Evolutionary conservation across 352 stramenopile species (phyloP).

Genomic region (Phytopythium montanum): DNA sequence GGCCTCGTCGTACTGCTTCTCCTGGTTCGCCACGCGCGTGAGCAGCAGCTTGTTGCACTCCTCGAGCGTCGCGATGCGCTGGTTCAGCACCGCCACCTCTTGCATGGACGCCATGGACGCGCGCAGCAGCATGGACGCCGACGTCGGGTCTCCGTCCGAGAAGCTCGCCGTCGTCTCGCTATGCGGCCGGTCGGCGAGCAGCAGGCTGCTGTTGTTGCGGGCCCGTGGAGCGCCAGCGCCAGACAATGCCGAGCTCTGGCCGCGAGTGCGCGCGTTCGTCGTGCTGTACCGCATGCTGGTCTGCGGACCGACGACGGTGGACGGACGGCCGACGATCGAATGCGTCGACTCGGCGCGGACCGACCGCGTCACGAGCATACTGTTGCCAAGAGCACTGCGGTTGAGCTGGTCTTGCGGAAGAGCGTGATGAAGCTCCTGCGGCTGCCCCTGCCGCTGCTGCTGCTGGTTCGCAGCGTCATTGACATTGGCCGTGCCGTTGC

Average conservation of each 20-base stretch:
- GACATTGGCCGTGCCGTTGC: too few relatives aligned
- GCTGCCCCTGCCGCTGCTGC: not conserved
- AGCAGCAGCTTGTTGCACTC: slow-evolving; percentile 75
- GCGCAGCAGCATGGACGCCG: not conserved
- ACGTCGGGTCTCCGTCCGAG: slow-evolving; percentile 38
- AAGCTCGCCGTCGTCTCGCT: slow-evolving; percentile 61
- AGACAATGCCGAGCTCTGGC: slow-evolving; percentile 1
- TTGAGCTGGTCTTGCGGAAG: slow-evolving; percentile 4
- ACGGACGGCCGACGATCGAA: slow-evolving; percentile 36
- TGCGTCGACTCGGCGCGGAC: slow-evolving; percentile 48
- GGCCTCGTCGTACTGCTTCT: slow-evolving; percentile 84
- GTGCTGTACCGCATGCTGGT: slow-evolving; percentile 50
- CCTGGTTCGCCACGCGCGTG: slow-evolving; percentile 62
- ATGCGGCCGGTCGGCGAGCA: slow-evolving; percentile 20
- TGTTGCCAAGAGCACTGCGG: slow-evolving; percentile 14
- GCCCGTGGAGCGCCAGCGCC: not conserved
- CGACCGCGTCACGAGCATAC: slow-evolving; percentile 17
- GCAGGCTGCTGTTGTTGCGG: slow-evolving; percentile 25
- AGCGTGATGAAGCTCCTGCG: not conserved
- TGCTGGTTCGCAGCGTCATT: not conserved
- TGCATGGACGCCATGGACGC: slow-evolving; percentile 17
- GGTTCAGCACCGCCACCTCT: slow-evolving; percentile 48
- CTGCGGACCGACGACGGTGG: slow-evolving; percentile 41
- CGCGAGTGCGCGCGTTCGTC: slow-evolving; percentile 21
- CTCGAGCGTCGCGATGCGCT: slow-evolving; percentile 56